Percentiles rank a stretch among this genome's conserved stretches.
These are phyloP conservation scores for Macrolepiota fuliginosa DNA, from an alignment of 768 basidiomycete genomes.

Conservation along the genomic window DNA sequence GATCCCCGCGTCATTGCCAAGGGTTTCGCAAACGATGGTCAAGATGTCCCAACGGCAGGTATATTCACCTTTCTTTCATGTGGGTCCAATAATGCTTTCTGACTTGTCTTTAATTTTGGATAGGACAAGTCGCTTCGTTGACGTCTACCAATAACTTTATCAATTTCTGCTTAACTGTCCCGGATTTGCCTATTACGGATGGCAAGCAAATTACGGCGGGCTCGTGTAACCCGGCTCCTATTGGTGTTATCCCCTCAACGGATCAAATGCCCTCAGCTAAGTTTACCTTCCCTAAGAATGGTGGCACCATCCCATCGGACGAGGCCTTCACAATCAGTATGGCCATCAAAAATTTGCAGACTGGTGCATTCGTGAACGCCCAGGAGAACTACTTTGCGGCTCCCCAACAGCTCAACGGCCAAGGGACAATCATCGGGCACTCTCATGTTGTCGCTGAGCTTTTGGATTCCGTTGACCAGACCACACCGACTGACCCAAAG, in stretches of 20 bases:
- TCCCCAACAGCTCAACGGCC: conserved; percentile 49
- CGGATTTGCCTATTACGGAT: conserved; percentile 47
- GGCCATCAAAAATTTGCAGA: conserved; percentile 41
- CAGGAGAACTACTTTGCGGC: conserved; percentile 53
- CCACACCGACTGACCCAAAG: conserved; percentile 45
- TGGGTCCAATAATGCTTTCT: not conserved
- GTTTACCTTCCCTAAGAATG: conserved; percentile 40
- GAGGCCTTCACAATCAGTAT: conserved; percentile 48
- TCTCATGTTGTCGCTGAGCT: conserved; percentile 57
- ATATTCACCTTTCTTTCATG: conserved; percentile 5
- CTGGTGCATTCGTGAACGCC: conserved; percentile 58
- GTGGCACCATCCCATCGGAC: conserved; percentile 34
- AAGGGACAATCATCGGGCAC: conserved; percentile 54
- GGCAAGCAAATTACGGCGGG: conserved; percentile 42
- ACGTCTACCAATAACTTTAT: conserved; percentile 65
- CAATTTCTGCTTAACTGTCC: conserved; percentile 47
- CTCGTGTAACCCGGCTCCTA: conserved; percentile 52
- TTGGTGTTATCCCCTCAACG: conserved; percentile 44
- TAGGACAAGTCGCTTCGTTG: conserved; percentile 47
- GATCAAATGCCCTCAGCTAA: conserved; percentile 46
- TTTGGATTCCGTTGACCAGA: conserved; percentile 40
- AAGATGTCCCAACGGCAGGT: conserved; percentile 37
- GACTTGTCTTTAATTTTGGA: not conserved
- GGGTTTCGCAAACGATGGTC: conserved; percentile 51
- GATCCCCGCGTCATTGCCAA: conserved; percentile 47